These are phyloP conservation scores for Fusarium floridanum DNA, from an alignment of 2,329 filamentous ascomycete genomes.

Conservation along the genomic window DNA sequence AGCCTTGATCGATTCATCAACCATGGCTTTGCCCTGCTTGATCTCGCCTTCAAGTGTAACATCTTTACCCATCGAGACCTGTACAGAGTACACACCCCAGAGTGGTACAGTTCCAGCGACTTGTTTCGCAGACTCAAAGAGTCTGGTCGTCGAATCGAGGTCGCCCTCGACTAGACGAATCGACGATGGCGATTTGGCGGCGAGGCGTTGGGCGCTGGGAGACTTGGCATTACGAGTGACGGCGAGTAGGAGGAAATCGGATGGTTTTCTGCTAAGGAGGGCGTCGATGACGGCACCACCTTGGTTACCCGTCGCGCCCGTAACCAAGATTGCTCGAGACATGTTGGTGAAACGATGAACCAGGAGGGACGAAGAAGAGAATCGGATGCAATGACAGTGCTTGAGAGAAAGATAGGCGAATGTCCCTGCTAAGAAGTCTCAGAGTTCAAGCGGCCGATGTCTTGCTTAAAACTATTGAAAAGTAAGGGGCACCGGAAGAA, in stretches of 20 bases:
- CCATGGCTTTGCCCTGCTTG: slow-evolving; percentile 26
- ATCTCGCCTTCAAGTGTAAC: slow-evolving; percentile 23
- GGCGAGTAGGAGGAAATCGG: slow-evolving; percentile 28
- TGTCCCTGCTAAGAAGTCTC: no score
- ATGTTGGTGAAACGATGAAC: slow-evolving; percentile 1
- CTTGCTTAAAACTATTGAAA: no score
- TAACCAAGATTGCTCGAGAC: slow-evolving; percentile 35
- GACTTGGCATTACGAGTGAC: slow-evolving; percentile 26
- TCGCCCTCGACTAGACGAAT: slow-evolving; percentile 16
- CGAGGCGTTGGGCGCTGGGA: slow-evolving; percentile 10
- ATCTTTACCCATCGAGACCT: slow-evolving; percentile 30
- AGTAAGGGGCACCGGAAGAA: no score
- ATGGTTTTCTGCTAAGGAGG: slow-evolving; percentile 8
- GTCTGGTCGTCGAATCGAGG: slow-evolving; percentile 17
- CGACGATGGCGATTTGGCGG: slow-evolving; percentile 18
- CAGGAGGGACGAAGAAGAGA: no score
- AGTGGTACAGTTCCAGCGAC: slow-evolving; percentile 24
- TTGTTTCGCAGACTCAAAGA: slow-evolving; percentile 25
- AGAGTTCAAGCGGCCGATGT: no score
- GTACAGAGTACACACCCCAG: slow-evolving; percentile 33
- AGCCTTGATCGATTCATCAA: slow-evolving; percentile 25
- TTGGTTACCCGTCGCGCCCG: slow-evolving; percentile 33
- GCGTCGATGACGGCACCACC: slow-evolving; percentile 27
- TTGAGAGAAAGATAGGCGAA: no score
- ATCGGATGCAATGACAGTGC: no score